Conservation (phyloP, 31 red algal species). For the Odonthalia washingtoniensis region DNA sequence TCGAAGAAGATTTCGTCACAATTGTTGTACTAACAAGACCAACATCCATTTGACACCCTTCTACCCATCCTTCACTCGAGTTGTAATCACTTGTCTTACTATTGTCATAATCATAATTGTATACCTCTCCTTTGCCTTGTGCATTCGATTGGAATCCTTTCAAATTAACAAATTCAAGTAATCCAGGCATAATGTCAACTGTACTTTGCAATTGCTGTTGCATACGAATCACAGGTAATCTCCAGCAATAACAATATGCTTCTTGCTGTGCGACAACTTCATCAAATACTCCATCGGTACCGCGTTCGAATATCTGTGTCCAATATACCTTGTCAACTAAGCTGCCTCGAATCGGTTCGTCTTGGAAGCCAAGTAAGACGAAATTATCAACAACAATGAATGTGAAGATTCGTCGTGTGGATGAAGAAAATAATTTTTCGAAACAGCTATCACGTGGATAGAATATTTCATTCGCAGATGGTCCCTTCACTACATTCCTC, state of each 20-base stretch:
- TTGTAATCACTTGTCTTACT: slow-evolving; percentile 55
- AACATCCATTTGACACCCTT: slow-evolving; percentile 56
- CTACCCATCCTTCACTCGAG: slow-evolving; percentile 61
- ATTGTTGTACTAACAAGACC: slow-evolving; percentile 65
- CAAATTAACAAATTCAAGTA: slow-evolving; percentile 48
- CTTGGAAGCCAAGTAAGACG: slow-evolving; percentile 65
- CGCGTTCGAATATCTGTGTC: slow-evolving; percentile 50
- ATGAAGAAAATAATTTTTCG: slow-evolving; percentile 56
- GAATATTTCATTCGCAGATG: slow-evolving; percentile 62
- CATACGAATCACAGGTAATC: slow-evolving; percentile 53
- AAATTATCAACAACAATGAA: slow-evolving; percentile 62
- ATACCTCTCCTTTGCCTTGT: slow-evolving; percentile 54
- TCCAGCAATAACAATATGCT: slow-evolving; percentile 70
- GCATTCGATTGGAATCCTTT: slow-evolving; percentile 63
- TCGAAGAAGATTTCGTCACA: slow-evolving; percentile 33
- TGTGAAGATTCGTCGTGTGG: slow-evolving; percentile 54
- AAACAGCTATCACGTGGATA: slow-evolving; percentile 56
- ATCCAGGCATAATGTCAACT: slow-evolving; percentile 62
- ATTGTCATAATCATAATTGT: slow-evolving; percentile 58
- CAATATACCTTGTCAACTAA: slow-evolving; percentile 64
- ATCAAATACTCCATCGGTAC: slow-evolving; percentile 30
- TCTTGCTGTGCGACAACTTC: slow-evolving; percentile 28
- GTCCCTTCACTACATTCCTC: slow-evolving; percentile 55
- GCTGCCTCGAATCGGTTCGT: slow-evolving; percentile 42
- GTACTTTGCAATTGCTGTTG: slow-evolving; percentile 44